Base-by-base conservation (phyloP, 768 basidiomycete species). In the Heimioporus sp. region DNA sequence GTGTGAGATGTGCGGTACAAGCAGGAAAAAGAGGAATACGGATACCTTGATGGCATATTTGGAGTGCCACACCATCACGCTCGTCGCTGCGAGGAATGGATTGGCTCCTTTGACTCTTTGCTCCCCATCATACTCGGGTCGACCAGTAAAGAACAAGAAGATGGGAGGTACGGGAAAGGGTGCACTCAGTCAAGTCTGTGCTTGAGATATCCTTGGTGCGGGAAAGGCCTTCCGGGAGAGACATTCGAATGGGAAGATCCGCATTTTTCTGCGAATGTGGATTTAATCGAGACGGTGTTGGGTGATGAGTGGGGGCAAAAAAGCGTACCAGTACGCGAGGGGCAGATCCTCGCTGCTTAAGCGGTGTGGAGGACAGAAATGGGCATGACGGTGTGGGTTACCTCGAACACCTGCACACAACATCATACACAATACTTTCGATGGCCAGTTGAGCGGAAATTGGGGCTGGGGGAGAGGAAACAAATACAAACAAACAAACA, bases 111-210 rank as follows among this genome's bases (percentile, higher is more conserved):
- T 5, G 24, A 24, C 5, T 24, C 24, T 5, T 24, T 24, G 24
- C 24, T 24, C 24, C 24, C 24, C 24, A 24, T 5, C 24, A 24
- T 24, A 24, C 24, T 24, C 24, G 24, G 24, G 5, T 5, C 24
- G 24, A 69, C 98, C 96, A 43, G 98, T 86, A 47, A 98, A 94
- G 67, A 94, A 97, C 39, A 98, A 79, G 79, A 99, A 98, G 71
- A 98, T 82, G 46, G 97, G 96, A 4, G 96, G 94, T 41, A 96
- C 87, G 63, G 87, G 88, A 79, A 42, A 98, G 87, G n/a, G 96
- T 98, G 76, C 98, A 99, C 73, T 98, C 97, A 72, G 98, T 97
- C 17, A 98, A 81, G 72, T 98, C 98, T 58, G 90, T 94, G 72
- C 87, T 89, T 43, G 94, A 93, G 58, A 99, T 96, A 67, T 98